A percentile compares a stretch with the other conserved stretches of the same genome.
Conservation (phyloP, 306 rosid species). For the Vigna trinervia region DNA sequence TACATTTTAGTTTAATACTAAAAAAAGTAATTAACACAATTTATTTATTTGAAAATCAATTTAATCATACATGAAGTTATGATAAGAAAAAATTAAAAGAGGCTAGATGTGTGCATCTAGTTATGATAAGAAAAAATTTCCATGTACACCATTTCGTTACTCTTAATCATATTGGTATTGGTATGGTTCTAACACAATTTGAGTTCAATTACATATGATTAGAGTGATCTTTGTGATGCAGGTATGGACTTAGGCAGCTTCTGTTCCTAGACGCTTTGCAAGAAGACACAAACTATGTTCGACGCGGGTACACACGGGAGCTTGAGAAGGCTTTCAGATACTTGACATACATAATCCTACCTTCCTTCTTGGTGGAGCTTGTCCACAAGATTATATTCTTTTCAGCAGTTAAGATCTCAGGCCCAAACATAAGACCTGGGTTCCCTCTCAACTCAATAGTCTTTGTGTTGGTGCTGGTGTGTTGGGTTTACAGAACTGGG, state of each 20-base stretch:
- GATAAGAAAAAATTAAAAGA: too few relatives aligned
- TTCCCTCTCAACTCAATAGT: slow-evolving; percentile 58
- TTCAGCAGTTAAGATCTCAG: slow-evolving; percentile 55
- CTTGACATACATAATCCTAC: slow-evolving; percentile 68
- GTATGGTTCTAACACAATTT: too few relatives aligned
- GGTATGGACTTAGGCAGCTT: slow-evolving; percentile 75
- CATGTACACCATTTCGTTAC: too few relatives aligned
- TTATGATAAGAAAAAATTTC: too few relatives aligned
- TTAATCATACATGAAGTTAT: too few relatives aligned
- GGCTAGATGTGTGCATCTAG: too few relatives aligned
- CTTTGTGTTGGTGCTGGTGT: slow-evolving; percentile 58
- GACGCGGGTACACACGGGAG: slow-evolving; percentile 62
- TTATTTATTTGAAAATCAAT: too few relatives aligned
- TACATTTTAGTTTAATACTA: too few relatives aligned
- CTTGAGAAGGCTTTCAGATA: slow-evolving; percentile 73
- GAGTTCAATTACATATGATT: too few relatives aligned
- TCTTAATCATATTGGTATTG: too few relatives aligned
- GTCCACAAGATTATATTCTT: slow-evolving; percentile 76
- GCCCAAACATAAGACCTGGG: slow-evolving; percentile 47
- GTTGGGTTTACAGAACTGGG: slow-evolving; percentile 86
- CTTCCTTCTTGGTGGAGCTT: slow-evolving; percentile 73
- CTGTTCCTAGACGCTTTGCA: slow-evolving; percentile 67
- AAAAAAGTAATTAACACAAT: too few relatives aligned
- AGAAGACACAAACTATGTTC: slow-evolving; percentile 60
- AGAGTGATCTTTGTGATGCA: not conserved